phyloP scores from a whole-genome alignment of 371 early-diverging fungal genomes.

The Cokeromyces recurvatus region DNA sequence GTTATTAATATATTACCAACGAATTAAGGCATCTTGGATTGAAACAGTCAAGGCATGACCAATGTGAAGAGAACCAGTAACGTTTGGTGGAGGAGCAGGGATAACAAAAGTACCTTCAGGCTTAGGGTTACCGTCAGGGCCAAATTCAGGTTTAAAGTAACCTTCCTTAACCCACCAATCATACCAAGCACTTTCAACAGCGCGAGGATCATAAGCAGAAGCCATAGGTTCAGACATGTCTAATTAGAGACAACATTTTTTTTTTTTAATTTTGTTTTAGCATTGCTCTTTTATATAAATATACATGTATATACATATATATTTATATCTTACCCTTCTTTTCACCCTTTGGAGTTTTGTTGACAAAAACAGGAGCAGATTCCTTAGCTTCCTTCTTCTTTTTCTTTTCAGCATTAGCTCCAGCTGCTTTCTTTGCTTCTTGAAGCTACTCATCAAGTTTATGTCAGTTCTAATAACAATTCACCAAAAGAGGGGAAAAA shows the following conservation, averaged over 20 bases:
- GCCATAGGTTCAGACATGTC: conserved; percentile 84
- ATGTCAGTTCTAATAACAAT: too few relatives aligned
- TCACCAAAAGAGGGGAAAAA: not conserved
- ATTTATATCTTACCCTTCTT: conserved; percentile 68
- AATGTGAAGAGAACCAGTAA: conserved; percentile 98
- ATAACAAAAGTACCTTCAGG: conserved; percentile 89
- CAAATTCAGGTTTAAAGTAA: conserved; percentile 86
- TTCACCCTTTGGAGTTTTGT: conserved; percentile 85
- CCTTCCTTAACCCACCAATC: conserved; percentile 91
- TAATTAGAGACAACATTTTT: conserved; percentile 19
- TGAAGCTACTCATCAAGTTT: conserved; percentile 37
- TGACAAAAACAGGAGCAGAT: conserved; percentile 65
- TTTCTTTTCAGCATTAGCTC: conserved; percentile 55
- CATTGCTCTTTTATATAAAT: too few relatives aligned
- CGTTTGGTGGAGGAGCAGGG: conserved; percentile 98
- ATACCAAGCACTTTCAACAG: conserved; percentile 98
- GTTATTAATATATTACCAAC: conserved; percentile 62
- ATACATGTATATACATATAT: too few relatives aligned
- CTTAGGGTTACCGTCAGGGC: conserved; percentile 66
- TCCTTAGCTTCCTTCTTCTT: conserved; percentile 51
- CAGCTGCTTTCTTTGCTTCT: conserved; percentile 46
- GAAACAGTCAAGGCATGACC: conserved; percentile 98
- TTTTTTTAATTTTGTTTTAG: not conserved
- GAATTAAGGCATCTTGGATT: conserved; percentile 95
- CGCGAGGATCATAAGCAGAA: conserved; percentile 83